Conservation (phyloP, 805 yeast genomes). For the Pichia gijzeniarum region DNA sequence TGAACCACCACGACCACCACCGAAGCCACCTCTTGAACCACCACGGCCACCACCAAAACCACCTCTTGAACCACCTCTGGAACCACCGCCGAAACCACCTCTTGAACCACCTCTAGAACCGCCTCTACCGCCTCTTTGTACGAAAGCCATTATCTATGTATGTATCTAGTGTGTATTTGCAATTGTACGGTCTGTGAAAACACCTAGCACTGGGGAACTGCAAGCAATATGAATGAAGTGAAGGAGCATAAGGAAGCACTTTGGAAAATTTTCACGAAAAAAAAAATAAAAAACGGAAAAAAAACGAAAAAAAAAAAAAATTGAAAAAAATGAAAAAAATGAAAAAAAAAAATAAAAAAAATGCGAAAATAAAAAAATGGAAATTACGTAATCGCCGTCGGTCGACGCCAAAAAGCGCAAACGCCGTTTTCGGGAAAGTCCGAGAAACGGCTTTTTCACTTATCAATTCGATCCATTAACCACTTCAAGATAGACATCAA, state of each 20-base stretch:
- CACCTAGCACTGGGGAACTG: background rate
- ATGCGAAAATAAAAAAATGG: background rate
- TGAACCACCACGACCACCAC: conserved; percentile 41
- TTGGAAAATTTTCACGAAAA: background rate
- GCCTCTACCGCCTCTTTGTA: conserved; percentile 41
- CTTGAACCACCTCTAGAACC: conserved; percentile 40
- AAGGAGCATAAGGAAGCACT: background rate
- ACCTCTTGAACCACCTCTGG: conserved; percentile 24
- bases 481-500: too few relatives aligned
- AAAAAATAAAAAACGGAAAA: background rate
- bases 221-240: too few relatives aligned
- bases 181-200: background rate
- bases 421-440: too few relatives aligned
- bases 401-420: background rate
- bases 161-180: background rate
- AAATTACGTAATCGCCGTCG: background rate
- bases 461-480: too few relatives aligned
- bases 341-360: conserved; percentile 1
- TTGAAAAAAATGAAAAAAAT: conserved; percentile 7
- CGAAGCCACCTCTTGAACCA: conserved; percentile 43
- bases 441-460: too few relatives aligned
- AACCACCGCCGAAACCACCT: conserved; percentile 22
- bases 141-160: conserved; percentile 49
- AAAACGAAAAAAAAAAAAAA: conserved; percentile 2
- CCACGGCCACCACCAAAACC: conserved; percentile 46